Percentiles rank a stretch among this genome's conserved stretches.
These are phyloP conservation scores for Cyclocybe aegerita DNA, from an alignment of 768 basidiomycete genomes.

Conservation along the genomic window DNA sequence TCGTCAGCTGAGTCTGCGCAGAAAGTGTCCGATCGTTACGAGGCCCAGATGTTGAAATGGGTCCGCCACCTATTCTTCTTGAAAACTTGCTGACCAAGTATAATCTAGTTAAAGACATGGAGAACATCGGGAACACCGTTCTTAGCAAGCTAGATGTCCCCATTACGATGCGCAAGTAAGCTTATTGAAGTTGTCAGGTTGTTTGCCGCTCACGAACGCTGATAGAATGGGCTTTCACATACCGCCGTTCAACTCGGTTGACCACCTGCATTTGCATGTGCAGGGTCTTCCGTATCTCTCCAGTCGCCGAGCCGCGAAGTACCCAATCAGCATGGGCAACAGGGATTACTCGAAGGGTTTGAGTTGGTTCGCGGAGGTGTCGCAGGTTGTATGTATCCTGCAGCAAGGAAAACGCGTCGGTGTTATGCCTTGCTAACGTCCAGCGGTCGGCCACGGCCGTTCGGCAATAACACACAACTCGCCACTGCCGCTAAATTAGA, in stretches of 20 bases:
- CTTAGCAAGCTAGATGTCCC: conserved; percentile 49
- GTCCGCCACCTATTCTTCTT: conserved; percentile 29
- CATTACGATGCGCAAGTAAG: conserved; percentile 44
- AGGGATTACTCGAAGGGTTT: conserved; percentile 56
- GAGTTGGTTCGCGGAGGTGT: conserved; percentile 70
- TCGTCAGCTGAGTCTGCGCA: conserved; percentile 22
- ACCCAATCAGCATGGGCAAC: conserved; percentile 41
- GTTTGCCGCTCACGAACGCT: neutral
- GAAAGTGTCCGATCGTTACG: conserved; percentile 55
- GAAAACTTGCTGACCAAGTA: neutral
- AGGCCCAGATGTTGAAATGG: conserved; percentile 43
- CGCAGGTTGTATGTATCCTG: conserved; percentile 60
- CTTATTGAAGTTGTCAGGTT: neutral
- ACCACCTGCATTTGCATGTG: conserved; percentile 76
- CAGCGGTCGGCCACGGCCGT: neutral
- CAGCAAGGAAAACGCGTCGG: conserved; percentile 51
- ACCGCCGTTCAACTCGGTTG: conserved; percentile 71
- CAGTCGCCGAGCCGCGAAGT: conserved; percentile 37
- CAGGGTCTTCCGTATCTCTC: conserved; percentile 67
- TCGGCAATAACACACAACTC: conserved; percentile 3
- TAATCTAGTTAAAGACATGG: conserved; percentile 29
- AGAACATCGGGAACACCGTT: conserved; percentile 47
- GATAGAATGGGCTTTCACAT: conserved; percentile 80
- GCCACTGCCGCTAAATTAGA: too few species aligned
- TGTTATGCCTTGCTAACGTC: conserved; percentile 44